Percentiles rank a stretch among this genome's conserved stretches.
phyloP scores from a whole-genome alignment of 1,284 basidiomycete genomes.

The Meripilus lineatus region DNA sequence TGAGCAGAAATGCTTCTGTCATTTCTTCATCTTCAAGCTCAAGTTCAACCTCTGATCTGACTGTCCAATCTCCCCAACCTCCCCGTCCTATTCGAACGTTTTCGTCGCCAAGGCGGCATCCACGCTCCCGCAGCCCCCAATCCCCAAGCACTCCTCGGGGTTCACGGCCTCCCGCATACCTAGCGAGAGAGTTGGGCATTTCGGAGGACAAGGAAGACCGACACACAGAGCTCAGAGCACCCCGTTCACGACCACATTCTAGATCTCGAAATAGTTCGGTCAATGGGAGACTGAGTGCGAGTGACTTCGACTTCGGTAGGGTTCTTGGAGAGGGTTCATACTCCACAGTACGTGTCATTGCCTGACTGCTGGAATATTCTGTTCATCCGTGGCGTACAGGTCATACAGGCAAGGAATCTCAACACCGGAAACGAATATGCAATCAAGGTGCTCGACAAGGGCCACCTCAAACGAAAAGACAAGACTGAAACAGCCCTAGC shows the following conservation, averaged over 20 bases:
- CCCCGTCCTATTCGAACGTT: constrained; percentile 61
- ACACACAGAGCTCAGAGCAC: constrained; percentile 22
- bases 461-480: constrained; percentile 62
- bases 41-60: constrained; percentile 42
- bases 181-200: constrained; percentile 53
- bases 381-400: constrained; percentile 34
- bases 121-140: constrained; percentile 46
- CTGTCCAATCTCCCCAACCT: constrained; percentile 38
- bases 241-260: constrained; percentile 30
- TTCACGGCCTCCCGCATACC: constrained; percentile 50
- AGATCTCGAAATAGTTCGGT: constrained; percentile 44
- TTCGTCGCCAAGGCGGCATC: constrained; percentile 46
- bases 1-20: constrained; percentile 72
- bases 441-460: constrained; percentile 76
- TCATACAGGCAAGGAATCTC: constrained; percentile 52
- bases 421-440: constrained; percentile 64
- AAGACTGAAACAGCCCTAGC: constrained; percentile 61
- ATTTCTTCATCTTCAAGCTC: constrained; percentile 66
- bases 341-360: constrained; percentile 54
- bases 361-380: constrained; percentile 9
- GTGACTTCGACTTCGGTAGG: constrained; percentile 68
- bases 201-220: constrained; percentile 31
- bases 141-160: constrained; percentile 41
- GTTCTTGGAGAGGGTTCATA: constrained; percentile 77
- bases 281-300: constrained; percentile 41